Base-by-base conservation (phyloP, 139 green algal genomes). In the Nannochloris sp. region DNA sequence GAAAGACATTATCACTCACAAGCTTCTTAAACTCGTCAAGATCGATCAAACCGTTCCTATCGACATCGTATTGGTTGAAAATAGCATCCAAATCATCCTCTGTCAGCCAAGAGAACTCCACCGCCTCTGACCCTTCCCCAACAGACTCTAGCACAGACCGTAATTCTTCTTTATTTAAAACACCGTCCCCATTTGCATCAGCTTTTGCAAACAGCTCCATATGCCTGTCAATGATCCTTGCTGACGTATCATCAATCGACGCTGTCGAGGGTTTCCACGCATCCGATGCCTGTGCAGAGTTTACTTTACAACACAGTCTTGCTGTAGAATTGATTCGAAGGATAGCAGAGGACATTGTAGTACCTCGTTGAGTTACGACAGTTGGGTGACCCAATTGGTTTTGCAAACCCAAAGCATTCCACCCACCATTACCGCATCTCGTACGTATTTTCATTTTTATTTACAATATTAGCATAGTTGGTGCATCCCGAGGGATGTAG, bases 1-100 rank as follows among this genome's bases (percentile, higher is more conserved):
- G 65, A 62, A 94, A 72, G 43, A 88, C 36, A 29, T 80, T 76
- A 44, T 78, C 72, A 73, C 85, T 68, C 30, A 53, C 30, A 37
- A 66, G 50, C 12, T 37, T 55, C 25, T 66, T 26, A 30, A 72
- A 72, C 45, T 77, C 59, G 3, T 67, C 50, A 59, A 66, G 26
- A 49, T 43, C 48, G 20, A 76, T 71, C 9, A 65, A 60, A 2
- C 33, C 59, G 44, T 67, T 55, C 2, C 26, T n/a, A 49, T 76
- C 66, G 16, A 28, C 60, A 60, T 76, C 69, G 5, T 76, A 76
- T 45, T 71, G 63, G 29, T 30, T 31, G 2, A 71, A 57, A 36
- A 76, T 61, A 20, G 17, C 51, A 6, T 61, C 33, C 3, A 76
- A 16, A 20, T 76, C 69, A 1, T 69, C 61, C 2, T 76, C 69